Percentiles rank a stretch among this genome's conserved stretches.
Conservation (phyloP, 2,329 filamentous ascomycete species). For the Beauveria asiatica region DNA sequence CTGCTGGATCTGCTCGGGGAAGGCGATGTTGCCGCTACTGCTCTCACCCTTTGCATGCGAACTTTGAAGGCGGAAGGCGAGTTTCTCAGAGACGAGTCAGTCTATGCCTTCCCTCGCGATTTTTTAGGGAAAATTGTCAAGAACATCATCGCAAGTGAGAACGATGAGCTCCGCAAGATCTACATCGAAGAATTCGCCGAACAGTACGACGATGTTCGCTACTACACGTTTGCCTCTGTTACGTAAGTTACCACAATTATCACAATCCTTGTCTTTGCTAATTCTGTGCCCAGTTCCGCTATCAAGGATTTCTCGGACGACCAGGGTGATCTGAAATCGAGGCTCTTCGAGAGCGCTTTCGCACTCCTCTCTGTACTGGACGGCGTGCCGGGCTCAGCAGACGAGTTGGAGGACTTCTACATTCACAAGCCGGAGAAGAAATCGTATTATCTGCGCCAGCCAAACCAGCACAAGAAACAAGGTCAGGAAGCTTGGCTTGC, state of each 20-base stretch:
- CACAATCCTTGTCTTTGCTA: slow-evolving; percentile 20
- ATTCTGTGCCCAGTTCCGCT: slow-evolving; percentile 16
- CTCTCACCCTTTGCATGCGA: slow-evolving; percentile 73
- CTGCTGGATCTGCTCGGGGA: slow-evolving; percentile 55
- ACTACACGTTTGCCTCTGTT: slow-evolving; percentile 68
- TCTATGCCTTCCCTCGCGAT: slow-evolving; percentile 59
- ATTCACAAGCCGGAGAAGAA: slow-evolving; percentile 56
- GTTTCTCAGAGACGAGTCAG: slow-evolving; percentile 49
- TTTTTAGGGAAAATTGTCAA: slow-evolving; percentile 59
- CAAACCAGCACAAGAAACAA: slow-evolving; percentile 64
- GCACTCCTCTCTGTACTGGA: slow-evolving; percentile 59
- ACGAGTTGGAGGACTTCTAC: slow-evolving; percentile 63
- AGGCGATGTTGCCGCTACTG: slow-evolving; percentile 58
- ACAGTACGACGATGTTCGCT: slow-evolving; percentile 76
- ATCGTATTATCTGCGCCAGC: slow-evolving; percentile 55
- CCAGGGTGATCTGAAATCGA: slow-evolving; percentile 13
- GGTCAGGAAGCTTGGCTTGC: slow-evolving; percentile 84
- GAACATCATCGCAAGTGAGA: slow-evolving; percentile 48
- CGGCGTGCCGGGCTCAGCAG: slow-evolving; percentile 56
- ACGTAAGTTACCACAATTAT: slow-evolving; percentile 42
- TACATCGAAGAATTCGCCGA: slow-evolving; percentile 73
- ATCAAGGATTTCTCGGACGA: slow-evolving; percentile 18
- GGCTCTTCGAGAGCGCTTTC: slow-evolving; percentile 48
- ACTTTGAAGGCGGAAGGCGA: slow-evolving; percentile 72
- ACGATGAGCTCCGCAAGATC: slow-evolving; percentile 55